Conservation (phyloP, 2,329 filamentous ascomycete species). For the Daldinia sp. region DNA sequence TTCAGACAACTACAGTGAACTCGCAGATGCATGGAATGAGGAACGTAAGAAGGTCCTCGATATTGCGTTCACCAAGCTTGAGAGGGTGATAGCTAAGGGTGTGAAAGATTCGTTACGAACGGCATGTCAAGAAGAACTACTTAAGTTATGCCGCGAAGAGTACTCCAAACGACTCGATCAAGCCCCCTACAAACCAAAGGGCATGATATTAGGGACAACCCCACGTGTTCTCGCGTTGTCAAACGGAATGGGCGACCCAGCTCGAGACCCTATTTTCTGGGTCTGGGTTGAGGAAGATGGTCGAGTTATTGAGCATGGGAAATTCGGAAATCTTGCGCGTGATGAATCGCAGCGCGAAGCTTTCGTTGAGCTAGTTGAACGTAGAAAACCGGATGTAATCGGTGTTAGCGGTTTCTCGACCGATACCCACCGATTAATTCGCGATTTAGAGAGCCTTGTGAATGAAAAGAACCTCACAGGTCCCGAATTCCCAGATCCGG, state of each 20-base stretch:
- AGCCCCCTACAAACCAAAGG: slow-evolving; percentile 93
- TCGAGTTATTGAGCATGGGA: slow-evolving; percentile 86
- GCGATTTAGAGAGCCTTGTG: slow-evolving; percentile 81
- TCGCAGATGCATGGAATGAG: slow-evolving; percentile 93
- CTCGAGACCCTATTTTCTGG: slow-evolving; percentile 85
- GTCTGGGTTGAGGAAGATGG: slow-evolving; percentile 94
- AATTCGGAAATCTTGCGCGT: slow-evolving; percentile 78
- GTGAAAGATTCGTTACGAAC: slow-evolving; percentile 95
- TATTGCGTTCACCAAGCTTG: slow-evolving; percentile 79
- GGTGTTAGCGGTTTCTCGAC: slow-evolving; percentile 88
- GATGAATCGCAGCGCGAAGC: slow-evolving; percentile 72
- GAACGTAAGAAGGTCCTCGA: slow-evolving; percentile 87
- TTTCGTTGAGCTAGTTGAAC: slow-evolving; percentile 81
- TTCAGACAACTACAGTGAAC: slow-evolving; percentile 93
- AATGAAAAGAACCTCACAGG: slow-evolving; percentile 79
- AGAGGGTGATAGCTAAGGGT: slow-evolving; percentile 84
- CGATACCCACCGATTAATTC: slow-evolving; percentile 84
- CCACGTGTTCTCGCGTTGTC: slow-evolving; percentile 88
- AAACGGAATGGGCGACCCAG: slow-evolving; percentile 78
- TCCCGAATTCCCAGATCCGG: slow-evolving; percentile 80
- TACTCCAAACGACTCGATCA: slow-evolving; percentile 93
- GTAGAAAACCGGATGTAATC: slow-evolving; percentile 87
- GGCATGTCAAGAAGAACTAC: slow-evolving; percentile 91
- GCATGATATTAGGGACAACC: slow-evolving; percentile 85
- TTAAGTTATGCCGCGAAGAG: slow-evolving; percentile 86